Conservation (phyloP, 2,329 filamentous ascomycete species). For the Sclerotinia nivalis region DNA sequence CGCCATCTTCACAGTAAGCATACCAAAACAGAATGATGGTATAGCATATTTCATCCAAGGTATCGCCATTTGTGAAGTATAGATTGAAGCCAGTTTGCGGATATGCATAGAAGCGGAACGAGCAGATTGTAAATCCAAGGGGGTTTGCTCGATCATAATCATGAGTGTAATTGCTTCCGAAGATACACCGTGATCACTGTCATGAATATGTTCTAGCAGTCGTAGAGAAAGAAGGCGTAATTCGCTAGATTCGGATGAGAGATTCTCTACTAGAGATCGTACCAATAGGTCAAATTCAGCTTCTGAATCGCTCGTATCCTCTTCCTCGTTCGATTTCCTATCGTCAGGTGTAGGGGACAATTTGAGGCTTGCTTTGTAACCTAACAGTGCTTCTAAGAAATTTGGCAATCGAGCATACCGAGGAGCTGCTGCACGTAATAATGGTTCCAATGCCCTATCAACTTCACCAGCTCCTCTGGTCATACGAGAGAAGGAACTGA, state of each 20-base stretch:
- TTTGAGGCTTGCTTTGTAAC: constrained; percentile 50
- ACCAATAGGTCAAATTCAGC: constrained; percentile 62
- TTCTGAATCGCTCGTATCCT: constrained; percentile 43
- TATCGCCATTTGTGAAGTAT: constrained; percentile 59
- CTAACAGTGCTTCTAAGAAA: constrained; percentile 64
- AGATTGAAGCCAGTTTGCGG: constrained; percentile 62
- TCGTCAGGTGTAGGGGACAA: constrained; percentile 23
- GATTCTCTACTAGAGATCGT: constrained; percentile 66
- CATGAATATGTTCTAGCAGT: constrained; percentile 64
- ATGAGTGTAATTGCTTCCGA: constrained; percentile 62
- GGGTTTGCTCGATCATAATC: constrained; percentile 76
- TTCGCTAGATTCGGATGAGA: constrained; percentile 73
- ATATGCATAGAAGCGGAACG: constrained; percentile 82
- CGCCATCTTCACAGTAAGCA: constrained; percentile 81
- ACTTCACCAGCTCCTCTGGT: constrained; percentile 58
- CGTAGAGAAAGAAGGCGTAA: constrained; percentile 73
- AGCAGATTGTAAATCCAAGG: constrained; percentile 72
- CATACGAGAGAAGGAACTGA: constrained; percentile 70
- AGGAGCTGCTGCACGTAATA: constrained; percentile 65
- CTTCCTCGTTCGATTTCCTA: constrained; percentile 19
- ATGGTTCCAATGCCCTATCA: constrained; percentile 62
- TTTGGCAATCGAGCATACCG: constrained; percentile 64
- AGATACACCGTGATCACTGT: constrained; percentile 49
- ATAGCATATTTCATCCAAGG: constrained; percentile 71
- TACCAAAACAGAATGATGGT: constrained; percentile 81